phyloP scores from a whole-genome alignment of 2,329 filamentous ascomycete species.

The Alternaria panax region DNA sequence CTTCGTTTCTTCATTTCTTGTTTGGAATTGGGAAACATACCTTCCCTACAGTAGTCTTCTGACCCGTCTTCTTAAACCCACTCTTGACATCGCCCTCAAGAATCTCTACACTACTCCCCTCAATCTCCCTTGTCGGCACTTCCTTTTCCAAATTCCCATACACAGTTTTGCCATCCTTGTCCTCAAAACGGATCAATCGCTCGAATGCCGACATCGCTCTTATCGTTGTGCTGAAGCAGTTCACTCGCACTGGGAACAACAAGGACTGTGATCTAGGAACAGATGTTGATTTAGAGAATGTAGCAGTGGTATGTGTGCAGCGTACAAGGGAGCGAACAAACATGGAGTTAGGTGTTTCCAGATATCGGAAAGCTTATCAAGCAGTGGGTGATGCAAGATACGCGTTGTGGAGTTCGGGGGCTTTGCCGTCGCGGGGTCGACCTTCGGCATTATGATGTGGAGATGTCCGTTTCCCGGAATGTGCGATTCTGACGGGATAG shows the following conservation, averaged over 20 bases:
- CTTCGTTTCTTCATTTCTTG: not conserved
- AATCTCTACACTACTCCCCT: conserved; percentile 40
- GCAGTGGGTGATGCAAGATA: not conserved
- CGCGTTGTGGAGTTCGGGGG: conserved; percentile 2
- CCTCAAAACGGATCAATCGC: conserved; percentile 44
- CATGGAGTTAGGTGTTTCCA: too few relatives aligned
- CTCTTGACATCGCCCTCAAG: conserved; percentile 37
- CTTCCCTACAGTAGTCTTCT: conserved; percentile 37
- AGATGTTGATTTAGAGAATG: not conserved
- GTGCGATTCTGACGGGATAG: not conserved
- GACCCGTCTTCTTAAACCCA: conserved; percentile 41
- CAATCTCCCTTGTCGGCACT: conserved; percentile 38
- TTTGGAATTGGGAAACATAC: not conserved
- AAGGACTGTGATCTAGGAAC: not conserved
- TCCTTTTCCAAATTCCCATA: conserved; percentile 45
- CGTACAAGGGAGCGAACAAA: conserved; percentile 7
- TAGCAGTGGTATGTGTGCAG: conserved; percentile 1
- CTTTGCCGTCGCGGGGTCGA: conserved; percentile 16
- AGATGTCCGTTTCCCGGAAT: not conserved
- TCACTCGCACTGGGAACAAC: not conserved
- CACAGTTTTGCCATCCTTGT: conserved; percentile 36
- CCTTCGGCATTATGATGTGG: conserved; percentile 15
- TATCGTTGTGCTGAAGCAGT: conserved; percentile 6
- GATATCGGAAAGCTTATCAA: conserved; percentile 4
- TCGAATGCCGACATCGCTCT: conserved; percentile 39